These are phyloP conservation scores for Leptographium wingfieldii DNA, from an alignment of 2,329 filamentous ascomycete species.

Conservation along the genomic window DNA sequence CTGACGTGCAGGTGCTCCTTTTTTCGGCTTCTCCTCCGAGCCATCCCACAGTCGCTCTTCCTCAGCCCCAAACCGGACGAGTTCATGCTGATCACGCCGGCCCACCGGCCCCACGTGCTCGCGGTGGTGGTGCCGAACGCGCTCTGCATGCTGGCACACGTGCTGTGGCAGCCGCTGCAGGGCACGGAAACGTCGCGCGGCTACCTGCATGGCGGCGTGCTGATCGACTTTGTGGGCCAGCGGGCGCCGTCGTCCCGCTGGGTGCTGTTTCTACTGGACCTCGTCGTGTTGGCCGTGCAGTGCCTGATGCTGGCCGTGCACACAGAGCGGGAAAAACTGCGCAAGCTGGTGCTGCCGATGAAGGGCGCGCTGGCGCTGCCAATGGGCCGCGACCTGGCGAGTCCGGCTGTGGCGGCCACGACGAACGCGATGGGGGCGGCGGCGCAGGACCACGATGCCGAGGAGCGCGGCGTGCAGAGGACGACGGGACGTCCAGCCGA, in stretches of 20 bases:
- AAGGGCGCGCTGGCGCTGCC: background rate
- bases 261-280: slow-evolving; percentile 42
- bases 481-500: slow-evolving; percentile 19
- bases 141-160: slow-evolving; percentile 47
- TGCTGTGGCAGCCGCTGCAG: slow-evolving; percentile 39
- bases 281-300: slow-evolving; percentile 43
- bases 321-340: slow-evolving; percentile 44
- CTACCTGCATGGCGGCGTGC: slow-evolving; percentile 54
- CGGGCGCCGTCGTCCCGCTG: slow-evolving; percentile 45
- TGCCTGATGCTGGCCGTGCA: slow-evolving; percentile 53
- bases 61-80: slow-evolving; percentile 49
- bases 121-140: slow-evolving; percentile 46
- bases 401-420: background rate
- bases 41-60: slow-evolving; percentile 48
- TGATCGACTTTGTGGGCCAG: slow-evolving; percentile 58
- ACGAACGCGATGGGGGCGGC: background rate
- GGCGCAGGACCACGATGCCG: slow-evolving; percentile 41
- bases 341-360: slow-evolving; percentile 30
- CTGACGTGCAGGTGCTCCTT: slow-evolving; percentile 43
- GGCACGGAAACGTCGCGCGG: slow-evolving; percentile 50
- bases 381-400: background rate
- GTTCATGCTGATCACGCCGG: slow-evolving; percentile 42
- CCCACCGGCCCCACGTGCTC: slow-evolving; percentile 42
- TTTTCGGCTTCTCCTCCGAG: slow-evolving; percentile 47
- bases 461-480: slow-evolving; percentile 39